Percentiles rank a stretch among this genome's conserved stretches.
These are phyloP conservation scores for Myriangium duriaei DNA, from an alignment of 2,329 filamentous ascomycete genomes.

Conservation along the genomic window DNA sequence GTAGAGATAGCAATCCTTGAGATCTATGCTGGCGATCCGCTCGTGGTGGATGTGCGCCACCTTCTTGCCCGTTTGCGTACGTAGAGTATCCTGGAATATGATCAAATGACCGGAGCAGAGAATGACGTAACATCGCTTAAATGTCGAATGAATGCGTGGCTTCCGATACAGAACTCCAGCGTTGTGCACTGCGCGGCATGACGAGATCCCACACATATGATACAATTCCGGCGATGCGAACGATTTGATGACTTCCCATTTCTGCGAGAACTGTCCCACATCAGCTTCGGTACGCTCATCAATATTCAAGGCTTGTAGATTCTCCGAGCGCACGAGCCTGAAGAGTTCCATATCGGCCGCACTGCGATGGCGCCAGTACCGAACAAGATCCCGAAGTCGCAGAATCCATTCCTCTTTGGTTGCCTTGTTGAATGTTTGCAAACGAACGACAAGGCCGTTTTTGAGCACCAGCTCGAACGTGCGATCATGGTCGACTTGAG, in stretches of 20 bases:
- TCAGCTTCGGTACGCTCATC: slow-evolving; percentile 54
- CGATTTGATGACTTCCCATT: slow-evolving; percentile 55
- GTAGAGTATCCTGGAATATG: slow-evolving; percentile 48
- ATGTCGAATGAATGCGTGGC: slow-evolving; percentile 48
- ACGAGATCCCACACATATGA: slow-evolving; percentile 53
- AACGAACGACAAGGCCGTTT: slow-evolving; percentile 48
- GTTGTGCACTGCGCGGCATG: slow-evolving; percentile 50
- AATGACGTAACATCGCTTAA: slow-evolving; percentile 48
- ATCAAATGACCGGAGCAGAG: slow-evolving; percentile 48
- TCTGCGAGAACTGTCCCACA: slow-evolving; percentile 52
- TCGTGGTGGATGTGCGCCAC: slow-evolving; percentile 50
- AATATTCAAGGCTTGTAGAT: slow-evolving; percentile 47
- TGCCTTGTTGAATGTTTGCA: slow-evolving; percentile 42
- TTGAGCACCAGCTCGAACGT: slow-evolving; percentile 50
- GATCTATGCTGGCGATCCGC: slow-evolving; percentile 44
- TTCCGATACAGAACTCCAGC: slow-evolving; percentile 52
- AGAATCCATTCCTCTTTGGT: slow-evolving; percentile 51
- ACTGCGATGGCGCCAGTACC: slow-evolving; percentile 49
- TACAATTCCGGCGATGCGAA: slow-evolving; percentile 52
- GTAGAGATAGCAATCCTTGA: slow-evolving; percentile 54
- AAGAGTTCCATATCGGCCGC: slow-evolving; percentile 45
- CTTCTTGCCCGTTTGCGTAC: slow-evolving; percentile 42
- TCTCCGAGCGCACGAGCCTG: slow-evolving; percentile 44
- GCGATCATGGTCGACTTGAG: slow-evolving; percentile 42
- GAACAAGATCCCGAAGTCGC: slow-evolving; percentile 42